Evolutionary conservation across 495 filamentous ascomycete species (phyloP), one percentile per base, ranked within the genome.

Genomic region (Aspergillus ostianus): DNA sequence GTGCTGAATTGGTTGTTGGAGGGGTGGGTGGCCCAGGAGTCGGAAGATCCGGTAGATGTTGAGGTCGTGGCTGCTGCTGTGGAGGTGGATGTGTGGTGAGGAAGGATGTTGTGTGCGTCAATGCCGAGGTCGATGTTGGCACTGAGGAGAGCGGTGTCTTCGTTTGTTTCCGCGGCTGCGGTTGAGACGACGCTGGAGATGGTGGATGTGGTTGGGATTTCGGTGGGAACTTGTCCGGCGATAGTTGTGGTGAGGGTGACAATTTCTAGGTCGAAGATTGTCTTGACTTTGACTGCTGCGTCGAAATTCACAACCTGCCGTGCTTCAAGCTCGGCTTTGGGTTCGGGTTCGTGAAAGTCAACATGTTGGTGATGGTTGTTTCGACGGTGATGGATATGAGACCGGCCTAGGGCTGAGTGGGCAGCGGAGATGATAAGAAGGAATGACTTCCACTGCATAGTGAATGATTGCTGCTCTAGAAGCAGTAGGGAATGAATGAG

Each of bases 381-480:
- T 13, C 61, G 63, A 45, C 62, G 64, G 30, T 56, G 56, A 12
- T 61, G 60, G 51, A 61, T 64, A 56, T 73, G 73, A 15, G 56
- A 45, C 23, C 59, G 65, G 60, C 68, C 70, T 27, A 68, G 59
- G 21, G 56, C 68, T 26, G 66, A 55, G n/a, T 63, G 63, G 48
- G 62, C 61, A 27, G 62, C 55, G 48, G 60, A 53, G 21, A 61
- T 50, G 55, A 64, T 29, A 29, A 73, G 55, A 57, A 72, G 55
- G 54, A 64, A 58, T 46, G 64, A 68, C 48, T 62, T 65, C 66
- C 64, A 68, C 59, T 63, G 66, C 70, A 77, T 77, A 19, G 32
- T 66, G 59, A 53, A 56, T 54, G 29, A 21, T 47, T 9, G n/a
- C 29, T 44, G 4, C 53, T 41, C 10, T 41, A 4, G 13, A 0